phyloP scores from a whole-genome alignment of 208 protist species.

The Wallacemonas rigidus region DNA sequence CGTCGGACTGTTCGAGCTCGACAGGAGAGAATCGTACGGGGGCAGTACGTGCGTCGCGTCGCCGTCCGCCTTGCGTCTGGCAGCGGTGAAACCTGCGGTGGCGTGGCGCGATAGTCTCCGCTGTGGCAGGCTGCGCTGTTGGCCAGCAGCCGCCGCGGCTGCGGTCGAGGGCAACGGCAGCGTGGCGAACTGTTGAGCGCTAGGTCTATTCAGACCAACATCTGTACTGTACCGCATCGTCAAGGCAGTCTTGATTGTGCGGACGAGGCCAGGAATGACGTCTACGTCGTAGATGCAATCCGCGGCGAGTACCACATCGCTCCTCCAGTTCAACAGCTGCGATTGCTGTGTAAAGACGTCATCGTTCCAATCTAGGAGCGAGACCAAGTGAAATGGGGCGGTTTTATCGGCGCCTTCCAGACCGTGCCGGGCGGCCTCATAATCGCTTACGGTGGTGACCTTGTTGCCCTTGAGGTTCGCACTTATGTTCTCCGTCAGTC shows the following conservation, averaged over 20 bases:
- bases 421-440: conserved; percentile 22
- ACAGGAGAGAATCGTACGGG: conserved; percentile 4
- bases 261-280: conserved; percentile 57
- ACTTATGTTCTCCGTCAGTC: conserved; percentile 70
- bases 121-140: neutral
- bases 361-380: conserved; percentile 70
- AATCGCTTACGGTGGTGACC: conserved; percentile 28
- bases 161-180: neutral
- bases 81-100: neutral
- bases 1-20: conserved; percentile 7
- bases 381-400: conserved; percentile 39
- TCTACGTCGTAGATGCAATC: conserved; percentile 85
- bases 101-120: conserved; percentile 4
- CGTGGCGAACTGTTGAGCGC: too few species aligned
- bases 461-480: conserved; percentile 59
- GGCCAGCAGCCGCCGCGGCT: neutral
- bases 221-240: conserved; percentile 5
- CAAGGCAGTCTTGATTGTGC: conserved; percentile 47
- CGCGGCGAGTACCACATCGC: conserved; percentile 67
- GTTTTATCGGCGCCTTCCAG: conserved; percentile 28
- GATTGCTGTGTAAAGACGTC: conserved; percentile 30
- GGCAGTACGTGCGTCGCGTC: neutral
- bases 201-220: neutral
- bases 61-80: neutral
- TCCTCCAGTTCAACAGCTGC: conserved; percentile 42